Evolutionary conservation across 2,329 filamentous ascomycete genomes (phyloP).

Genomic region (Arthrobotrys sphaeroides): DNA sequence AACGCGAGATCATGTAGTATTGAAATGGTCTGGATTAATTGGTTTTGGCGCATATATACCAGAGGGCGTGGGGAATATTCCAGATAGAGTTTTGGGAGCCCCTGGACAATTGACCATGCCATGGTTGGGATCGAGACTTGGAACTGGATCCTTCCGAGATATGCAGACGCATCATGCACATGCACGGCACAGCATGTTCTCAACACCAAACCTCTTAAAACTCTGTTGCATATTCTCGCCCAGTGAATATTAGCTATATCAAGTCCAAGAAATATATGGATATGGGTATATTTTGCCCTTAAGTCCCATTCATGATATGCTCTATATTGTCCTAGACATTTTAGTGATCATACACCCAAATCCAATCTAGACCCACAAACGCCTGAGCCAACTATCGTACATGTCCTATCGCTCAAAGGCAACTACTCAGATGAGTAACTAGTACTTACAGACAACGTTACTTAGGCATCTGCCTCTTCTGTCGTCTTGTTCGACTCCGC

Average conservation of each 20-base stretch:
- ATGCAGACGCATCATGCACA: too few species aligned
- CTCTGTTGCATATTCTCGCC: too few species aligned
- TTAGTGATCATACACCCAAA: neutral
- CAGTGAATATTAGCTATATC: too few species aligned
- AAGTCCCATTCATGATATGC: neutral
- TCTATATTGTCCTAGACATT: neutral
- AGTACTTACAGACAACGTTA: neutral
- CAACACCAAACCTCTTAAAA: neutral
- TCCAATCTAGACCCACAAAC: constrained; percentile 5
- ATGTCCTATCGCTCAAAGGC: neutral
- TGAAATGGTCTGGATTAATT: too few species aligned
- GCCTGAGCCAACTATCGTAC: constrained; percentile 48
- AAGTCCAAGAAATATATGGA: too few species aligned
- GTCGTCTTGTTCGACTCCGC: neutral
- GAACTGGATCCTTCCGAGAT: neutral
- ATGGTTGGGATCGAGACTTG: neutral
- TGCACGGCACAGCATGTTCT: too few species aligned
- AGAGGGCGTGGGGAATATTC: too few species aligned
- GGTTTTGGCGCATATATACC: too few species aligned
- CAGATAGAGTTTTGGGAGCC: too few species aligned
- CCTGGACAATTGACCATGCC: neutral
- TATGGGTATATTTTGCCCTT: too few species aligned
- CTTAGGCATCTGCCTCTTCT: constrained; percentile 8
- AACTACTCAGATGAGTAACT: constrained; percentile 20
- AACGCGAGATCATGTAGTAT: too few species aligned